Base-by-base conservation (phyloP, 805 yeast species). In the Spathaspora sp. region DNA sequence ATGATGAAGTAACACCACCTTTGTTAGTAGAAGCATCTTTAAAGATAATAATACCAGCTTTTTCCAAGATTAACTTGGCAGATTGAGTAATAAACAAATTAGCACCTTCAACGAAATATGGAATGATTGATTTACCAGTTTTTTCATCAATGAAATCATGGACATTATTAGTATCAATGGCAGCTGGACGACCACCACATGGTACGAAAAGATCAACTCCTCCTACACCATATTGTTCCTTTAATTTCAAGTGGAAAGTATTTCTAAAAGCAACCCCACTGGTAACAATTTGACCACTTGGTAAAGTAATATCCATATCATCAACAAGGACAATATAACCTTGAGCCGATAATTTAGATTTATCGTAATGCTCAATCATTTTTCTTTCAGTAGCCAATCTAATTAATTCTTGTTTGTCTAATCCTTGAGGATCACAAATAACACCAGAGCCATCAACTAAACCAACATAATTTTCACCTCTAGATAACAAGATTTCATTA, bases 171-270 rank as follows among this genome's bases (percentile, higher is more conserved):
- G 92, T 83, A 68, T 92, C 96, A 67, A 93, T 85, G 18, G 98
- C 96, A 60, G 89, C 93, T 54, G 99, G 99, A 73, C 99, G 87
- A 60, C 99, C 99, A 70, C 99, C 99, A 72, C 99, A 93, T 52
- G 99, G 99, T 43, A 92, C 97, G 72, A 94, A 92, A 64, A 93
- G 75, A 61, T 90, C 91, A 55, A 91, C 78, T 31, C 80, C 78
- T 31, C 79, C 78, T 44, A 81, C 79, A 42, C 81, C 82, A 62
- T 82, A 83, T 55, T 79, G 79, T 54, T 87, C 84, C 55, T 82
- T 80, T 53, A 87, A 67, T 58, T 83, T 81, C 58, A 89, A 77
- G 67, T 93, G 99, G 85, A 88, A 93, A 42, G 83, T 79, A 73
- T 93, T 94, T 75, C 99, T 84, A 77, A 92, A 94, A 17, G 85